phyloP scores from a whole-genome alignment of 116 monocot genomes.

The Trichopus zeylanicus region DNA sequence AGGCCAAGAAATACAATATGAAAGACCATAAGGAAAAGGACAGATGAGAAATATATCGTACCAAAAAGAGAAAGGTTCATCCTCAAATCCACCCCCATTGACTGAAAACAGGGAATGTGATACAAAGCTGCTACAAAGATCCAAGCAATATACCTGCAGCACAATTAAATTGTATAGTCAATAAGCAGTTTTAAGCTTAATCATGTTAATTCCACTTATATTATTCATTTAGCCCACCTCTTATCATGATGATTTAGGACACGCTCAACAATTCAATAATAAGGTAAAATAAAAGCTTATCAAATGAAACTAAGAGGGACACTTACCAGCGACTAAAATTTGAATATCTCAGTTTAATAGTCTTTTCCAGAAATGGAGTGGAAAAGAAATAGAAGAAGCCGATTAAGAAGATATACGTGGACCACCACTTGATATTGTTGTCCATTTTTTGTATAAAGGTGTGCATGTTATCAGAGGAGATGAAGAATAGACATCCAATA shows the following conservation, averaged over 20 bases:
- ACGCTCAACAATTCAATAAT: neutral
- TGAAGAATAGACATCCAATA: constrained; percentile 88
- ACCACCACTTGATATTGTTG: constrained; percentile 98
- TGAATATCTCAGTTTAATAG: constrained; percentile 94
- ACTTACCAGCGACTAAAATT: constrained; percentile 98
- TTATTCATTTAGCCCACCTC: neutral
- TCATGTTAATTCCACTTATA: neutral
- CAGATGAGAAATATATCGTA: constrained; percentile 72
- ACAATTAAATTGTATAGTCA: constrained; percentile 8
- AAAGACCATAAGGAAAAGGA: constrained; percentile 76
- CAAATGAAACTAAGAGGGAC: neutral
- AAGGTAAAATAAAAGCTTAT: neutral
- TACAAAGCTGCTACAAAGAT: constrained; percentile 89
- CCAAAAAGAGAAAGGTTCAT: constrained; percentile 91
- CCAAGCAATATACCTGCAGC: constrained; percentile 67
- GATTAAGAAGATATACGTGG: constrained; percentile 83
- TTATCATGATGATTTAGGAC: no score
- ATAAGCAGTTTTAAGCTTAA: constrained; percentile 10
- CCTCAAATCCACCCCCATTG: constrained; percentile 96
- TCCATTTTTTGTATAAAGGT: constrained; percentile 82
- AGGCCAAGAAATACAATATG: constrained; percentile 94
- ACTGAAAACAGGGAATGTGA: constrained; percentile 99
- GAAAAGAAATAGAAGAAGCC: constrained; percentile 98
- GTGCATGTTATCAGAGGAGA: constrained; percentile 94
- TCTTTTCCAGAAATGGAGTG: constrained; percentile 93